Evolutionary conservation across 1,139 yeast genomes (phyloP), one percentile per base, ranked within the genome.

Genomic region (Protomyces arabidopsidicola): DNA sequence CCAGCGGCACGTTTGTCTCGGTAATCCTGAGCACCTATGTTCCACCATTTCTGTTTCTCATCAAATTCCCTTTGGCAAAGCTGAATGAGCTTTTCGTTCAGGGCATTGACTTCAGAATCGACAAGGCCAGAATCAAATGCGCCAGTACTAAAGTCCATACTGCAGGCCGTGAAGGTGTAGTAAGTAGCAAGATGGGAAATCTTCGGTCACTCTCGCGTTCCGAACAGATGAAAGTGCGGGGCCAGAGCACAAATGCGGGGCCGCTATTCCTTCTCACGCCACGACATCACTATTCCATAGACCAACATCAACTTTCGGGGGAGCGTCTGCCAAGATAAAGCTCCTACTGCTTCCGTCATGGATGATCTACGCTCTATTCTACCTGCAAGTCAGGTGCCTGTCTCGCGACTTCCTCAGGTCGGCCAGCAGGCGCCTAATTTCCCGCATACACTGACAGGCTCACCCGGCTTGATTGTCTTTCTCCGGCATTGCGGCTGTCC

Each of bases 401-500:
- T 57, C 3, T n/a, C 54, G n/a, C 50, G 18, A 12, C 24, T 57
- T 4, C 60, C 60, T 9, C 34, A 35, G n/a, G 16, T 22, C 1
- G 55, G 55, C 22, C 42, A 38, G 14, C 31, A 31, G 10, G 60
- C 55, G 27, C 60, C 60, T 14, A 8, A 6, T 12, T 57, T 57
- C 31, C 60, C 60, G 10, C 48, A 22, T 24, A 27, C 51, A n/a
- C 39, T 57, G 45, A 18, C 16, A 14, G 38, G 22, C 27, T 35
- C 31, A n/a, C 50, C 50, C 14, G 5, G 50, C n/a, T 22, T 57
- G 45, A 31, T 57, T 10, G 20, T 57, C 55, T 57, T 57, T 34
- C 55, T 57, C 24, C 34, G 60, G 36, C 60, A 57, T n/a, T 57
- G 54, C 39, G 60, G 60, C 36, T 57, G 60, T 16, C 60, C 60